Percentiles rank a stretch among this genome's conserved stretches.
These are phyloP conservation scores for barley (Hordeum vulgare) DNA, from an alignment of 176 grass and related monocot species.

Conservation along the genomic window DNA sequence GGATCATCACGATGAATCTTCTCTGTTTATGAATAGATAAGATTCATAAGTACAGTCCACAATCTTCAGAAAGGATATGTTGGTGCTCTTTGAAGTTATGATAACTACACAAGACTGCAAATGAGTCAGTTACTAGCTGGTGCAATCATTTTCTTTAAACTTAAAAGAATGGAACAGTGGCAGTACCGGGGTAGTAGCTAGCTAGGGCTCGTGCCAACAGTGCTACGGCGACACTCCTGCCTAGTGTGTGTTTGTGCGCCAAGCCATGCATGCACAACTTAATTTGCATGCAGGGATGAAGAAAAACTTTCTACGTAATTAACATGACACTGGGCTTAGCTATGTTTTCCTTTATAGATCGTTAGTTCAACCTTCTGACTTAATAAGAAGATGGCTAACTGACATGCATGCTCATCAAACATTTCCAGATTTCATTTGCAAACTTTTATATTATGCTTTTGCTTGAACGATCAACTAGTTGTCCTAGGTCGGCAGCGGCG, in stretches of 20 bases:
- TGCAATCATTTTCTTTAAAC: not conserved
- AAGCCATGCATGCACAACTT: not conserved
- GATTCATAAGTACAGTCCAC: no score
- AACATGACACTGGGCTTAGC: not conserved
- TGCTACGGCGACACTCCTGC: not conserved
- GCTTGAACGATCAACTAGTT: no score
- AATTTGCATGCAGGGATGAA: not conserved
- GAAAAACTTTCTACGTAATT: not conserved
- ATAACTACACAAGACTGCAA: not conserved
- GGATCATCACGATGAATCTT: no score
- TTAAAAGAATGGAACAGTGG: conserved; percentile 23
- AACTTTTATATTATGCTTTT: not conserved
- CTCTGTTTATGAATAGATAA: no score
- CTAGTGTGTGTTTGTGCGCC: not conserved
- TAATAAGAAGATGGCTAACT: conserved; percentile 6
- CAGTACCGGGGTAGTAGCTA: not conserved
- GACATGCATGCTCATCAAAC: conserved; percentile 19
- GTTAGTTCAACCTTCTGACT: not conserved
- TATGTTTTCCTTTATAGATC: not conserved
- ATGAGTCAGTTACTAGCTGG: not conserved
- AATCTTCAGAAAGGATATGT: no score
- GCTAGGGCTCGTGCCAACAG: not conserved
- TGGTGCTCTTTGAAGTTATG: not conserved
- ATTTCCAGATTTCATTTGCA: conserved; percentile 23
- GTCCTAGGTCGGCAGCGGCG: no score